Evolutionary conservation across 208 protist species (phyloP).

Genomic region (Leishmania martiniquensis): DNA sequence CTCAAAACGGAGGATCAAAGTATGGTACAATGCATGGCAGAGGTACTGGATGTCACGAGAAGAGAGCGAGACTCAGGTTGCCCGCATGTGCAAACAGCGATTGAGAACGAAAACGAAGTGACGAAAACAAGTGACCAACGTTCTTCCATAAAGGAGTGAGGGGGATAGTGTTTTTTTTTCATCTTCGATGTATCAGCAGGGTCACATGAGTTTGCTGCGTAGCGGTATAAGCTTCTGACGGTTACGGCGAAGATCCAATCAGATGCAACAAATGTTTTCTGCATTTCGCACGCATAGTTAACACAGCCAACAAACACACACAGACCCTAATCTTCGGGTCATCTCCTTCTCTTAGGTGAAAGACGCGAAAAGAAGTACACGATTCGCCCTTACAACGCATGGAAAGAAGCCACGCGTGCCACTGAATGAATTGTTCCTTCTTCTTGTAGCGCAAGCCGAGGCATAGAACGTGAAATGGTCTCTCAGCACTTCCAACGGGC

Average conservation of each 20-base stretch:
- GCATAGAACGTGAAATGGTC: neutral
- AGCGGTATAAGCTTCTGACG: neutral
- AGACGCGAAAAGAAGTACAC: constrained; percentile 12
- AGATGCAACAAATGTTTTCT: neutral
- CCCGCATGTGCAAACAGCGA: neutral
- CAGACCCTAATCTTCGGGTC: neutral
- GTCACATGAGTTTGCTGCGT: neutral
- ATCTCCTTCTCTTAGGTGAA: neutral
- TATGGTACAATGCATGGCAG: neutral
- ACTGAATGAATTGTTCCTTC: neutral
- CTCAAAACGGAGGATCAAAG: constrained; percentile 7
- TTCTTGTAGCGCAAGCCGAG: neutral
- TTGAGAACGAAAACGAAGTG: neutral
- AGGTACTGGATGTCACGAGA: neutral
- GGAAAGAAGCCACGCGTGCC: neutral
- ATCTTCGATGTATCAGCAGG: neutral
- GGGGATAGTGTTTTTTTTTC: neutral
- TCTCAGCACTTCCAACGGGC: neutral
- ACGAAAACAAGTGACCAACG: neutral
- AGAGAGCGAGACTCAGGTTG: neutral
- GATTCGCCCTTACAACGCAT: neutral
- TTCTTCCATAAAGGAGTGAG: neutral
- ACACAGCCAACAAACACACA: neutral
- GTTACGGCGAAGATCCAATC: neutral
- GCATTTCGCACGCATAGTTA: neutral